Conservation (phyloP, 768 basidiomycete genomes). For the Kwoniella sp. region DNA sequence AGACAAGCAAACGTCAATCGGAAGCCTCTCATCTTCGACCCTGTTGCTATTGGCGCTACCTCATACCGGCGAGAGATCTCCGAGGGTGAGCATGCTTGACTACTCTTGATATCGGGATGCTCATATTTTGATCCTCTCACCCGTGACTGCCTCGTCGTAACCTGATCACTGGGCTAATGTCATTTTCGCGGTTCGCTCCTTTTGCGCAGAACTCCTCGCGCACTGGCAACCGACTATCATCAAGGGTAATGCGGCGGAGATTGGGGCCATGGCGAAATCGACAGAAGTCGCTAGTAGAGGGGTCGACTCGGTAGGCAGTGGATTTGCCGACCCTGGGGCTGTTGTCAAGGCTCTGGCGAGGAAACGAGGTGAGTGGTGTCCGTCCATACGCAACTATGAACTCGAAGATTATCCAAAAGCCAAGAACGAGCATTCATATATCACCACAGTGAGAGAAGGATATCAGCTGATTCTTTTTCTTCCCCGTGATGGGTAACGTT, state of each 20-base stretch:
- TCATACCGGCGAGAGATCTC: slow-evolving; percentile 67
- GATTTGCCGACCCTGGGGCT: slow-evolving; percentile 71
- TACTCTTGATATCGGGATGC: too few species aligned
- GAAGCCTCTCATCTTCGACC: slow-evolving; percentile 84
- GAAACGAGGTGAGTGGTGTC: slow-evolving; percentile 67
- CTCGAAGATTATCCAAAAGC: too few species aligned
- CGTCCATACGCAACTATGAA: neutral
- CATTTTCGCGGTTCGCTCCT: too few species aligned
- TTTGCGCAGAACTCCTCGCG: slow-evolving; percentile 66
- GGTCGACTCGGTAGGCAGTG: slow-evolving; percentile 78
- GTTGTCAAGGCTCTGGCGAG: slow-evolving; percentile 72
- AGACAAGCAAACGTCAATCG: slow-evolving; percentile 66
- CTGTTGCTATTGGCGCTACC: slow-evolving; percentile 87
- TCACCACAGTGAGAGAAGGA: too few species aligned
- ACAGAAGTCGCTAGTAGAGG: slow-evolving; percentile 75
- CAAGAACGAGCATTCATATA: too few species aligned
- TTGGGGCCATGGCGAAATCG: slow-evolving; percentile 75
- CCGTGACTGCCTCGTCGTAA: too few species aligned
- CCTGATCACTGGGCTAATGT: too few species aligned
- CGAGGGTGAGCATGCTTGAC: slow-evolving; percentile 64
- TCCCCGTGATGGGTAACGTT: neutral
- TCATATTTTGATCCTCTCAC: too few species aligned
- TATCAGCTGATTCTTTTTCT: neutral
- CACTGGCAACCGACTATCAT: slow-evolving; percentile 85
- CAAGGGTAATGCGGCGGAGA: slow-evolving; percentile 86